Evolutionary conservation across 345 rosid genomes (phyloP).

Genomic region (Ceriops zippeliana): DNA sequence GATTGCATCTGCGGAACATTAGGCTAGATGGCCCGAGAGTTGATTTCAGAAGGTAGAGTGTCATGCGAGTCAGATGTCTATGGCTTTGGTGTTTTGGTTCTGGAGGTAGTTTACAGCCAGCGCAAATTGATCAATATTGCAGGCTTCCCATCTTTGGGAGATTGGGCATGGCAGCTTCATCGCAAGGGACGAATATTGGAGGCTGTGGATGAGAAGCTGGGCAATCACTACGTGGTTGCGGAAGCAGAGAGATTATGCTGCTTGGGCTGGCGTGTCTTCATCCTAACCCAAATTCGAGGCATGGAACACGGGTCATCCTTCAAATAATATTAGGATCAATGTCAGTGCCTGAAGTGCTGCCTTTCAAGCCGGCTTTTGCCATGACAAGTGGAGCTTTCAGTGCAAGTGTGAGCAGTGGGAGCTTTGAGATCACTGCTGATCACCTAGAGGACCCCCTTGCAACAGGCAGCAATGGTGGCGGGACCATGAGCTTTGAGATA

Average conservation of each 20-base stretch:
- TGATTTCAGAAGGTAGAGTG: constrained; percentile 41
- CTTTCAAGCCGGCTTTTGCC: constrained; percentile 37
- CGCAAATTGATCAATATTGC: constrained; percentile 23
- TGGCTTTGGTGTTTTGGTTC: constrained; percentile 45
- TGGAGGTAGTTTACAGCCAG: constrained; percentile 41
- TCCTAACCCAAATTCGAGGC: constrained; percentile 33
- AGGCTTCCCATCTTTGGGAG: constrained; percentile 24
- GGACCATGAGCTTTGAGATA: neutral
- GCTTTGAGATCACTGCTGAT: too few species aligned
- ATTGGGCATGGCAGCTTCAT: constrained; percentile 46
- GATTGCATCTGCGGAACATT: constrained; percentile 31
- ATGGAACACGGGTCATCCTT: constrained; percentile 25
- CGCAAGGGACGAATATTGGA: constrained; percentile 34
- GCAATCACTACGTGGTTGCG: constrained; percentile 13
- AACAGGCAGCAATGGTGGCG: neutral
- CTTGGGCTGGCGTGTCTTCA: constrained; percentile 45
- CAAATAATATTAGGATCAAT: constrained; percentile 37
- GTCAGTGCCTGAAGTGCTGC: constrained; percentile 36
- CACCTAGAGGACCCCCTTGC: neutral
- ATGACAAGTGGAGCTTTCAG: too few species aligned
- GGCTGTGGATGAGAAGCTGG: constrained; percentile 35
- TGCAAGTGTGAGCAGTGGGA: too few species aligned
- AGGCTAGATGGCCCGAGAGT: constrained; percentile 48
- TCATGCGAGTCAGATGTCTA: constrained; percentile 45
- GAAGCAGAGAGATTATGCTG: constrained; percentile 35